phyloP scores from a whole-genome alignment of 768 basidiomycete genomes.

The Lentinula sp. region DNA sequence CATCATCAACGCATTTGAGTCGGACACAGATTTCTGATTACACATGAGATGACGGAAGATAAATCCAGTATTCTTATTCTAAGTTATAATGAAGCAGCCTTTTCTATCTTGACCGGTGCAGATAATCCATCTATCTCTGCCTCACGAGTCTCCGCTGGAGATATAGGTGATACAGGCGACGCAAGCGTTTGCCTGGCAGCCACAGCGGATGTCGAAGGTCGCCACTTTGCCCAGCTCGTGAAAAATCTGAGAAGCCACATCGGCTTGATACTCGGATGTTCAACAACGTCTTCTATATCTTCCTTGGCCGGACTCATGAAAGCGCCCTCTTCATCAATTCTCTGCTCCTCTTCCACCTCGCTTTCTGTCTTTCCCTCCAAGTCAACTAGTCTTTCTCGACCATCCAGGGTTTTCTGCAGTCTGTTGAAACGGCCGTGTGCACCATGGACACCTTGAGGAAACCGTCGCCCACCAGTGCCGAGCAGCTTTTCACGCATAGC shows the following conservation, averaged over 20 bases:
- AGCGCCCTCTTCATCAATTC: conserved; percentile 23
- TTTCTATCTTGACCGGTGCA: not conserved
- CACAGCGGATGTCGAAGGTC: conserved; percentile 20
- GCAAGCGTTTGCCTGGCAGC: not conserved
- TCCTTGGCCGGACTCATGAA: conserved; percentile 23
- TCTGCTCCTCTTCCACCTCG: conserved; percentile 68
- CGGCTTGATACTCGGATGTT: conserved; percentile 55
- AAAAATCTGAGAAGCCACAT: conserved; percentile 77
- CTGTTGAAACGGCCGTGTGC: conserved; percentile 58
- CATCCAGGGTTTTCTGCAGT: conserved; percentile 68
- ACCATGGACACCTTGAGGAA: conserved; percentile 44
- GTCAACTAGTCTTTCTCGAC: conserved; percentile 57
- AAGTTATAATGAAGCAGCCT: not conserved
- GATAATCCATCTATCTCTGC: not conserved
- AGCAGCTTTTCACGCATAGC: conserved; percentile 64
- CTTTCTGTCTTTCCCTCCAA: conserved; percentile 64
- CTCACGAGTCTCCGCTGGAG: not conserved
- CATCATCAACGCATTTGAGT: too few species aligned
- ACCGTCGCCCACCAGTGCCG: conserved; percentile 47
- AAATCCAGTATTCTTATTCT: not conserved
- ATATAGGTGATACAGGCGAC: too few species aligned
- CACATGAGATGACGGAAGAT: not conserved
- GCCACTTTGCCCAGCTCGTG: conserved; percentile 71
- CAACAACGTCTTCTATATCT: conserved; percentile 51
- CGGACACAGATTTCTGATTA: not conserved